Evolutionary conservation across 148 eudicot genomes (phyloP).

Genomic region (Simmondsia chinensis): DNA sequence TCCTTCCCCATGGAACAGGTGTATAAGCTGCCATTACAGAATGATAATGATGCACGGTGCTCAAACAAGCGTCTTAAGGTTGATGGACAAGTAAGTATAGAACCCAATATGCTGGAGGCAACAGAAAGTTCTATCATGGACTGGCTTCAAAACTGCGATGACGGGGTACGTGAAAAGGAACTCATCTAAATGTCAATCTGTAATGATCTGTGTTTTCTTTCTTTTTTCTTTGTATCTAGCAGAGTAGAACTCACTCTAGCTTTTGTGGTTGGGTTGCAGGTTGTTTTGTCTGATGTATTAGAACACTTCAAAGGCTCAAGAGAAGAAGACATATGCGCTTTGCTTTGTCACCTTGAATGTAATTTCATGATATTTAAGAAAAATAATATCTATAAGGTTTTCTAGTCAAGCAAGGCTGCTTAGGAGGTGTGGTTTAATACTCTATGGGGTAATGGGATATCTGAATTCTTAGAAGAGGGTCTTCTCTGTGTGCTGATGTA

Average conservation of each 20-base stretch:
- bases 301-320: conserved; percentile 41
- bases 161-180: conserved; percentile 42
- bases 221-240: not conserved
- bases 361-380: conserved; percentile 53
- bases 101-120: conserved; percentile 19
- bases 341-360: conserved; percentile 44
- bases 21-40: not conserved
- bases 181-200: not conserved
- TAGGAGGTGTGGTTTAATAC: too few relatives aligned
- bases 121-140: conserved; percentile 36
- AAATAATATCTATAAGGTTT: conserved; percentile 38
- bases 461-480: too few relatives aligned
- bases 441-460: too few relatives aligned
- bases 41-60: conserved; percentile 10
- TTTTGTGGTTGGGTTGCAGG: conserved; percentile 32
- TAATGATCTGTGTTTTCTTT: not conserved
- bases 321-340: conserved; percentile 27
- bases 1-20: not conserved
- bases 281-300: conserved; percentile 37
- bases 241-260: too few relatives aligned
- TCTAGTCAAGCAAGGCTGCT: conserved; percentile 5
- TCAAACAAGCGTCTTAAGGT: conserved; percentile 48
- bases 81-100: conserved; percentile 20
- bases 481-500: too few relatives aligned
- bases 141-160: conserved; percentile 32